Evolutionary conservation across 495 filamentous ascomycete species (phyloP), one percentile per base, ranked within the genome.

Genomic region (Paragyromitra xinjiangensis): DNA sequence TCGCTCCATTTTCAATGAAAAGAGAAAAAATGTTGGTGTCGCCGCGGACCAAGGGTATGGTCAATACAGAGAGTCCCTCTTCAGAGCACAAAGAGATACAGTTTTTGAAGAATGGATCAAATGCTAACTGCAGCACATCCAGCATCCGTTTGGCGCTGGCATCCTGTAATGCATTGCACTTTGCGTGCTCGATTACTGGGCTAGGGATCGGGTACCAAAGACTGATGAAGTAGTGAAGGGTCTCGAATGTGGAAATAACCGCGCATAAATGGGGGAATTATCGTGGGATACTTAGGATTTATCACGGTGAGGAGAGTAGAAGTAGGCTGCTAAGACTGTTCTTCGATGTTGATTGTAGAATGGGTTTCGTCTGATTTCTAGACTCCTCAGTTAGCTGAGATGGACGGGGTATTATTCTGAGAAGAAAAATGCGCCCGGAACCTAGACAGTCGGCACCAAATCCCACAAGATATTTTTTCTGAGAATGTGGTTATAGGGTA

Each of bases 51-150:
- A 61, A 6, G 6, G 61, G 61, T 39, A 53, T 9, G n/a, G 7
- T 45, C 42, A 45, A 45, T 45, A 45, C 42, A 45, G 42, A 45
- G 1, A 45, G 8, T 4, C 42, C 42, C 12, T 7, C 42, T 6
- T 59, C n/a, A 12, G 50, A 29, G 6, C 29, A 39, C 22, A 26
- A 6, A 24, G 24, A n/a, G 7, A 70, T 26, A 40, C 39, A 48
- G 22, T 42, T 11, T 24, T n/a, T 70, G 53, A 70, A 51, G 53
- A 70, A 59, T n/a, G 67, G 67, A 37, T 70, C 67, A 16, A 70
- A 39, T 5, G 61, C 67, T 34, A 70, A 48, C 24, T 70, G 67
- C 14, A 70, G 44, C 29, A 61, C 29, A 19, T 48, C 55, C 22
- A 59, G 26, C 29, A 14, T 11, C 37, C 61, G 61, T n/a, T 6